Evolutionary conservation across 1,139 yeast species (phyloP).

Genomic region (Magnusiomyces ingens): DNA sequence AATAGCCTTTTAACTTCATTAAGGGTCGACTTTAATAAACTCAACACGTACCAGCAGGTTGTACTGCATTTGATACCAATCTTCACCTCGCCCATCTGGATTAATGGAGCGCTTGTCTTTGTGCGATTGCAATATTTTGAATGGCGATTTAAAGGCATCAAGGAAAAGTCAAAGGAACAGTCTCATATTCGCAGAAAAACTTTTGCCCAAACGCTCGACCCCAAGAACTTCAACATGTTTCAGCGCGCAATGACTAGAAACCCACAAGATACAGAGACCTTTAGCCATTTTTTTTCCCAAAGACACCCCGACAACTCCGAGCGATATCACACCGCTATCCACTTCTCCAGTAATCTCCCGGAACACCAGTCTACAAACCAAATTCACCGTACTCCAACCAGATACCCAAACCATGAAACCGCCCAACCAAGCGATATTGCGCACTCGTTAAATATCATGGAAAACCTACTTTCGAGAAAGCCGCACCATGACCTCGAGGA

Average conservation of each 20-base stretch:
- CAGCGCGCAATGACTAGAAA: not conserved
- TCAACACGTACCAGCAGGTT: slow-evolving; percentile 51
- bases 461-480: not conserved
- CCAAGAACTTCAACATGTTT: not conserved
- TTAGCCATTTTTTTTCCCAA: not conserved
- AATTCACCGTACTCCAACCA: not conserved
- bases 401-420: not conserved
- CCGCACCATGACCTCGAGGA: not conserved
- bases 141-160: slow-evolving; percentile 76
- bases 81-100: slow-evolving; percentile 80
- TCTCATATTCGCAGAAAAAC: slow-evolving; percentile 27
- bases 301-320: not conserved
- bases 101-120: slow-evolving; percentile 48
- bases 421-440: slow-evolving; percentile 79
- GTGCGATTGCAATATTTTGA: slow-evolving; percentile 47
- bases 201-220: not conserved
- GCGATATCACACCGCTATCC: not conserved
- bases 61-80: slow-evolving; percentile 38
- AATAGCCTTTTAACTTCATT: not conserved
- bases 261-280: not conserved
- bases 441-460: slow-evolving; percentile 60
- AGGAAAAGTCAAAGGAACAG: slow-evolving; percentile 62
- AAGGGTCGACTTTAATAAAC: slow-evolving; percentile 4
- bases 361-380: not conserved
- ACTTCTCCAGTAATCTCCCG: not conserved